phyloP scores from a whole-genome alignment of 176 grass and related monocot species.

The Bonia amplexicaulis region DNA sequence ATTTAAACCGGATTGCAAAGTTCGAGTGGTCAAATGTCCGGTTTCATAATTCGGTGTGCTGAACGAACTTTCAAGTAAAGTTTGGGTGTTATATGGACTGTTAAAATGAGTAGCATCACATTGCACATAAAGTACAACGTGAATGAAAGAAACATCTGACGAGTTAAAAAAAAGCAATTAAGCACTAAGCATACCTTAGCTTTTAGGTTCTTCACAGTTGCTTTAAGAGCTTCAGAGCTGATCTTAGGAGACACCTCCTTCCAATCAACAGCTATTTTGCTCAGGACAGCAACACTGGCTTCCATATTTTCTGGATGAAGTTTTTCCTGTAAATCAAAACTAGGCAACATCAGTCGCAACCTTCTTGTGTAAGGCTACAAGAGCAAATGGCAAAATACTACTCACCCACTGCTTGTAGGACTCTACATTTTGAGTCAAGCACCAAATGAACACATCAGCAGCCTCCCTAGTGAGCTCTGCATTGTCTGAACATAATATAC shows the following conservation, averaged over 20 bases:
- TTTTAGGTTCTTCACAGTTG: slow-evolving; percentile 66
- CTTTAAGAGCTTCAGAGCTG: slow-evolving; percentile 60
- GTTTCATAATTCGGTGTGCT: no score
- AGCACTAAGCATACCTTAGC: slow-evolving; percentile 50
- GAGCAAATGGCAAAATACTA: slow-evolving; percentile 1
- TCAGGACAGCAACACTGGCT: slow-evolving; percentile 69
- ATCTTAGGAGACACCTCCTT: slow-evolving; percentile 66
- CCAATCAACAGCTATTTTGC: slow-evolving; percentile 64
- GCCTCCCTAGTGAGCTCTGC: slow-evolving; percentile 68
- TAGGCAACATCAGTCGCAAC: neutral
- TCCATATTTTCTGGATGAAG: slow-evolving; percentile 57
- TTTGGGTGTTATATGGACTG: no score
- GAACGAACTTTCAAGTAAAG: no score
- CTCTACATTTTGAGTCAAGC: slow-evolving; percentile 74
- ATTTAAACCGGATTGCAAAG: no score
- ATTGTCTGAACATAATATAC: slow-evolving; percentile 63
- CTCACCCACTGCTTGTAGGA: slow-evolving; percentile 92
- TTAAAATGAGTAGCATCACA: neutral
- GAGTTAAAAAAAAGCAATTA: neutral
- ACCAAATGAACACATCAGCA: slow-evolving; percentile 76
- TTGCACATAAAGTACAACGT: neutral
- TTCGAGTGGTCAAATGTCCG: no score
- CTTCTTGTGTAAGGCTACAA: neutral
- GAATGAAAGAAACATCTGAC: neutral
- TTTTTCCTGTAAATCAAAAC: slow-evolving; percentile 53